Evolutionary conservation across 495 filamentous ascomycete species (phyloP).

Genomic region (Recurvomyces mirabilis): DNA sequence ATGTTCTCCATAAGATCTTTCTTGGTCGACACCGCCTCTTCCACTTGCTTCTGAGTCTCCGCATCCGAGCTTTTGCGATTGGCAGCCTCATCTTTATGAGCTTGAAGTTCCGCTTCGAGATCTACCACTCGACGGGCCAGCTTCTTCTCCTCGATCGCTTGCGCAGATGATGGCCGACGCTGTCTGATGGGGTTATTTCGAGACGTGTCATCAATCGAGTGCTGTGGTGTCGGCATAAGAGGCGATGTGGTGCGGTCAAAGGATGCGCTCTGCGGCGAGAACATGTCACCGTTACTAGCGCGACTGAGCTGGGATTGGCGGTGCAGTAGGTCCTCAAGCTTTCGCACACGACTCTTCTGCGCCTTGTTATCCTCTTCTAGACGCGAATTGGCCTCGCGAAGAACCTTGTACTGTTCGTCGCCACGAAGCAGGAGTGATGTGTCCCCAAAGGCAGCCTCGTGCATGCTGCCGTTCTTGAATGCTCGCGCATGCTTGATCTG

Average conservation of each 20-base stretch:
- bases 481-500: constrained; percentile 69
- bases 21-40: constrained; percentile 83
- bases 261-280: constrained; percentile 36
- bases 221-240: constrained; percentile 22
- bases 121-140: constrained; percentile 59
- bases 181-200: constrained; percentile 55
- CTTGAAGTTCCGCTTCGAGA: constrained; percentile 66
- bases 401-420: constrained; percentile 60
- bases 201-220: constrained; percentile 44
- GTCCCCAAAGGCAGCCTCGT: constrained; percentile 66
- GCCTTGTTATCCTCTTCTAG: constrained; percentile 72
- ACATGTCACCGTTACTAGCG: constrained; percentile 57
- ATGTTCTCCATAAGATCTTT: constrained; percentile 90
- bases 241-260: constrained; percentile 24
- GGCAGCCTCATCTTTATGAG: constrained; percentile 48
- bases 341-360: constrained; percentile 81
- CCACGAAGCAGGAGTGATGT: constrained; percentile 70
- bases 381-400: constrained; percentile 70
- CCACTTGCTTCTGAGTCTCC: constrained; percentile 55
- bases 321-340: constrained; percentile 87
- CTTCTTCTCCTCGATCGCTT: constrained; percentile 52
- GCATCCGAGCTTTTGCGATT: constrained; percentile 47
- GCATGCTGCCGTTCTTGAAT: constrained; percentile 92
- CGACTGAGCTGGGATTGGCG: constrained; percentile 64
- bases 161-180: constrained; percentile 52